Conservation (phyloP, 306 rosid genomes). For the Mimosa pudica region DNA sequence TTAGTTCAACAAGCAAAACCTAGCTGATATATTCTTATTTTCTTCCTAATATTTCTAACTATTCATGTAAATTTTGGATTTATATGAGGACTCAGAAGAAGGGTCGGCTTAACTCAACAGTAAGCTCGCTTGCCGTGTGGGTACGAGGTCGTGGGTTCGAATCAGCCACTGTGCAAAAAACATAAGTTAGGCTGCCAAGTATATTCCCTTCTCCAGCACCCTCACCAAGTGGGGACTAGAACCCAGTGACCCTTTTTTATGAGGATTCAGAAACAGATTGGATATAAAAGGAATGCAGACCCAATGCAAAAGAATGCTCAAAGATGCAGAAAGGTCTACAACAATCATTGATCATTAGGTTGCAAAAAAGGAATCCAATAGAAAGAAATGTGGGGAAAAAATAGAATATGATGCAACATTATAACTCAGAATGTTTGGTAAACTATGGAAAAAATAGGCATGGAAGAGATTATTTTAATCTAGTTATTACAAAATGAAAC, state of each 20-base stretch:
- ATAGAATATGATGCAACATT: background rate
- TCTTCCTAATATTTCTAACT: background rate
- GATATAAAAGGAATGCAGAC: background rate
- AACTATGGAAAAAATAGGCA: background rate
- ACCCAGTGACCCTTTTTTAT: too few relatives aligned
- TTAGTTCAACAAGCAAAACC: background rate
- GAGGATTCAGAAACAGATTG: background rate
- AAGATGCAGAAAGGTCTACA: background rate
- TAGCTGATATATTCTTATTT: background rate
- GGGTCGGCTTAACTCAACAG: too few relatives aligned
- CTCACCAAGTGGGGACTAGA: too few relatives aligned
- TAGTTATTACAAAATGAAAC: background rate
- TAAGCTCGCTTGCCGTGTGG: too few relatives aligned
- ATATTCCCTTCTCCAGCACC: too few relatives aligned
- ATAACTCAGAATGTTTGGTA: background rate
- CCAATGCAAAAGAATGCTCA: background rate
- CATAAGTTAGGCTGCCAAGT: too few relatives aligned
- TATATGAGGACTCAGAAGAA: background rate
- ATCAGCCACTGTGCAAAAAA: too few relatives aligned
- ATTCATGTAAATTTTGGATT: background rate
- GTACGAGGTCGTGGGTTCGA: too few relatives aligned
- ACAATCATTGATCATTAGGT: background rate
- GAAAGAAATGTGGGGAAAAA: background rate
- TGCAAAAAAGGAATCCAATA: background rate
- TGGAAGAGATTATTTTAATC: background rate